Evolutionary conservation across 805 yeast species (phyloP).

Genomic region (Ogataea allantospora): DNA sequence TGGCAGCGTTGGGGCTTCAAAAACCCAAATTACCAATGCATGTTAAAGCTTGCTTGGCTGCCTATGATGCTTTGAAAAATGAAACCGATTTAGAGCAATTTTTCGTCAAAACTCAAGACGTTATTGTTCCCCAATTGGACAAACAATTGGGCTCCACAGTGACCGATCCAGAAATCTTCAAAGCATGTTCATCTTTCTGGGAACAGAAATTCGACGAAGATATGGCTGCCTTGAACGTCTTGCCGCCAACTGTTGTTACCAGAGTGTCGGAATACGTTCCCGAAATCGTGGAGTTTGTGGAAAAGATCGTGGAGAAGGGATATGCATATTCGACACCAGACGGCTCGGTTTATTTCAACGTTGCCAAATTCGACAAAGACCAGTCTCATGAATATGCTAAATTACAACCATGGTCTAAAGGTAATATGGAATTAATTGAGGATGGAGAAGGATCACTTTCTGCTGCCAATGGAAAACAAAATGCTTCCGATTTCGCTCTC

Average conservation of each 20-base stretch:
- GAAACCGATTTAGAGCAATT: conserved; percentile 35
- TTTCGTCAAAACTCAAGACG: conserved; percentile 62
- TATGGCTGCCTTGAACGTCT: conserved; percentile 80
- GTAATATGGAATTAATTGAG: conserved; percentile 75
- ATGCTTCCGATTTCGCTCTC: conserved; percentile 85
- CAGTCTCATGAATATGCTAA: conserved; percentile 86
- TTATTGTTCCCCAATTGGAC: conserved; percentile 73
- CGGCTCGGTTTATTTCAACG: conserved; percentile 96
- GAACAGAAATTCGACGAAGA: conserved; percentile 81
- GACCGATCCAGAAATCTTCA: conserved; percentile 81
- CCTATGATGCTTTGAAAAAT: conserved; percentile 44
- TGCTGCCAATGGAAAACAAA: conserved; percentile 57
- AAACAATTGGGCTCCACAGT: conserved; percentile 68
- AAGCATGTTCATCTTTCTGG: conserved; percentile 83
- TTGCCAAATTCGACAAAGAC: conserved; percentile 70
- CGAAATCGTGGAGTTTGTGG: conserved; percentile 80
- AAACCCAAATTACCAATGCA: conserved; percentile 91
- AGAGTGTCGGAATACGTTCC: conserved; percentile 96
- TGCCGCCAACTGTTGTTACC: conserved; percentile 82
- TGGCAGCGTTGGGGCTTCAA: conserved; percentile 46
- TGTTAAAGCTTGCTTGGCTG: conserved; percentile 56
- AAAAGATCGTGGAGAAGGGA: conserved; percentile 71
- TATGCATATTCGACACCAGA: conserved; percentile 81
- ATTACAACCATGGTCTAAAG: conserved; percentile 97
- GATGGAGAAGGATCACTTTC: conserved; percentile 92